Base-by-base conservation (phyloP, 2,329 filamentous ascomycete species). In the Cyclaneusma minus region DNA sequence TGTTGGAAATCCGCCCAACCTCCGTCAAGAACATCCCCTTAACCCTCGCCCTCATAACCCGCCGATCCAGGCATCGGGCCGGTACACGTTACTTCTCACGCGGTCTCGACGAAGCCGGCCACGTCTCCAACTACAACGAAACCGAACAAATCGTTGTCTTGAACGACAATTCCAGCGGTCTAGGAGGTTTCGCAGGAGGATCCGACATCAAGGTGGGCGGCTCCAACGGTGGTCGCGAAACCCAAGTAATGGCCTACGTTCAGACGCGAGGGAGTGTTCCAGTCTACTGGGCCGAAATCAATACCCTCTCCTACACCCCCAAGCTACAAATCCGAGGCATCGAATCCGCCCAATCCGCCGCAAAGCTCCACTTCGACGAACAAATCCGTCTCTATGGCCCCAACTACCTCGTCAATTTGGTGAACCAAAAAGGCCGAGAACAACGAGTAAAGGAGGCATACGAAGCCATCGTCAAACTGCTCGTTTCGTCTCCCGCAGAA, bases 91-190 rank as follows among this genome's bases (percentile, higher is more conserved):
- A 94, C 55, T 89, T 98, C 49, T 91, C 89, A 3, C 74, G 89
- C 37, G 89, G 89, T 27, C 71, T 95, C 24, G 87, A 98, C 46
- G 85, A 93, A 37, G 64, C 89, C 34, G 89, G 89, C 13, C 73
- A 95, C 49, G 89, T 89, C n/a, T 83, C 89, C 38, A 98, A 98
- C 51, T 98, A 87, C 64, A 98, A 98, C 48, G 89, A 98, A 60
- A 95, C 89, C 0, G 89, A 98, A 49, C 89, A 98, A 49, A 63
- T 89, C 17, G 64, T 93, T 33, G 71, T 98, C 19, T 54, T 95
- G 39, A 95, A 95, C 43, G 89, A 95, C 51, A 66, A 58, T 29
- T 64, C 68, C 3, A 71, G 71, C 30, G 77, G 78, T 1, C 55
- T 89, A 22, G 74, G 80, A 21, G 85, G 84, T 5, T 93, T 81